A percentile compares a stretch with the other conserved stretches of the same genome.
phyloP scores from a whole-genome alignment of 2,329 filamentous ascomycete species.

The Fusarium sp. region DNA sequence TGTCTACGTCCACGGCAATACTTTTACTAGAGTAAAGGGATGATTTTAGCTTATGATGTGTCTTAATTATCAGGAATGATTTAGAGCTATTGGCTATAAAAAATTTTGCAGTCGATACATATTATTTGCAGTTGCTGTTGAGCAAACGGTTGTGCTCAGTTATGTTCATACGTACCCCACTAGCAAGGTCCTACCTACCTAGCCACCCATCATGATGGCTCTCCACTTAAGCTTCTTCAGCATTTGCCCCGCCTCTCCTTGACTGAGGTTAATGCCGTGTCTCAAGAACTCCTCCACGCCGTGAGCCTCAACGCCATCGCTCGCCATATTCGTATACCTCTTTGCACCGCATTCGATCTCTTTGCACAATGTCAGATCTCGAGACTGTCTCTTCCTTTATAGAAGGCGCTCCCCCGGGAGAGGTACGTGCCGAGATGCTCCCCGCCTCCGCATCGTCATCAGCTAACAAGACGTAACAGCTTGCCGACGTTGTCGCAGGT shows the following conservation, averaged over 20 bases:
- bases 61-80: no score
- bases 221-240: conserved; percentile 38
- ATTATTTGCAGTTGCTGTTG: not conserved
- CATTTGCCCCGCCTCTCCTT: conserved; percentile 41
- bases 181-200: conserved; percentile 14
- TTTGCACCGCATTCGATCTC: conserved; percentile 17
- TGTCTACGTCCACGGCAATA: no score
- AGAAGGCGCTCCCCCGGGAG: conserved; percentile 92
- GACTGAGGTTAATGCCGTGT: conserved; percentile 22
- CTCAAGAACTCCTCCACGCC: conserved; percentile 32
- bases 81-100: no score
- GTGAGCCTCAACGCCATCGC: conserved; percentile 35
- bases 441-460: conserved; percentile 32
- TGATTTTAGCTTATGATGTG: no score
- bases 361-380: conserved; percentile 49
- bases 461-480: conserved; percentile 60
- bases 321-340: conserved; percentile 7
- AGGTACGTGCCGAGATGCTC: conserved; percentile 68
- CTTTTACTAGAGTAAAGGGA: no score
- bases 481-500: conserved; percentile 89
- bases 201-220: conserved; percentile 10
- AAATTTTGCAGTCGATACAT: not conserved
- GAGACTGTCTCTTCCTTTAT: conserved; percentile 80
- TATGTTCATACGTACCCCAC: conserved; percentile 14
- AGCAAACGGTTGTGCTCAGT: not conserved